These are phyloP conservation scores for Aspergillus funiculosus DNA, from an alignment of 495 filamentous ascomycete genomes.

Conservation along the genomic window DNA sequence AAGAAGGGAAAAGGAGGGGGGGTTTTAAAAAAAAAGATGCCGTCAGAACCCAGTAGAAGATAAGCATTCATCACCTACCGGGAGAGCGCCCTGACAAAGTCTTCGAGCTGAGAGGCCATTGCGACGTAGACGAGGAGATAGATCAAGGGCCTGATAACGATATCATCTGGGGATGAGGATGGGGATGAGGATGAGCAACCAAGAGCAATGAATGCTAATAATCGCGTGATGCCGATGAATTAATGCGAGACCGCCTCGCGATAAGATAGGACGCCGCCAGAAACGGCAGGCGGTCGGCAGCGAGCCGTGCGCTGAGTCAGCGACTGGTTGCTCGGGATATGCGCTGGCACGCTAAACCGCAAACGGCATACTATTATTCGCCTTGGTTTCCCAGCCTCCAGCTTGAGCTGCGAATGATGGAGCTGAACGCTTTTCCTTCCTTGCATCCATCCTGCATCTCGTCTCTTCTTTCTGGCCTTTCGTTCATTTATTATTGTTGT, in stretches of 20 bases:
- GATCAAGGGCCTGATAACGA: too few relatives aligned
- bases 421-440: slow-evolving; percentile 6
- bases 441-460: slow-evolving; percentile 13
- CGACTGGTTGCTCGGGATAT: slow-evolving; percentile 41
- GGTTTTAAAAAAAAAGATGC: background rate
- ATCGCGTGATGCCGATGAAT: background rate
- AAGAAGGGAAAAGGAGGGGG: too few relatives aligned
- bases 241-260: too few relatives aligned
- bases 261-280: slow-evolving; percentile 14
- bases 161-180: too few relatives aligned
- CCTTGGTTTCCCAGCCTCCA: slow-evolving; percentile 24
- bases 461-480: too few relatives aligned
- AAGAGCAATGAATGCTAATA: too few relatives aligned
- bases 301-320: slow-evolving; percentile 20
- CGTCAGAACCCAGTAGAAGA: background rate
- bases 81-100: slow-evolving; percentile 39
- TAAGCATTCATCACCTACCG: slow-evolving; percentile 33
- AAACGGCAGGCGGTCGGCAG: slow-evolving; percentile 24
- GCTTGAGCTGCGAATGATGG: background rate
- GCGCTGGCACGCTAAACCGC: slow-evolving; percentile 35
- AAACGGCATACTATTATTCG: slow-evolving; percentile 39
- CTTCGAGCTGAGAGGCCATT: slow-evolving; percentile 30
- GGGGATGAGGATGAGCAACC: too few relatives aligned
- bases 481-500: too few relatives aligned
- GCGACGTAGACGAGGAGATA: background rate